phyloP scores from a whole-genome alignment of 805 yeast species.

The Candida gorgasii region DNA sequence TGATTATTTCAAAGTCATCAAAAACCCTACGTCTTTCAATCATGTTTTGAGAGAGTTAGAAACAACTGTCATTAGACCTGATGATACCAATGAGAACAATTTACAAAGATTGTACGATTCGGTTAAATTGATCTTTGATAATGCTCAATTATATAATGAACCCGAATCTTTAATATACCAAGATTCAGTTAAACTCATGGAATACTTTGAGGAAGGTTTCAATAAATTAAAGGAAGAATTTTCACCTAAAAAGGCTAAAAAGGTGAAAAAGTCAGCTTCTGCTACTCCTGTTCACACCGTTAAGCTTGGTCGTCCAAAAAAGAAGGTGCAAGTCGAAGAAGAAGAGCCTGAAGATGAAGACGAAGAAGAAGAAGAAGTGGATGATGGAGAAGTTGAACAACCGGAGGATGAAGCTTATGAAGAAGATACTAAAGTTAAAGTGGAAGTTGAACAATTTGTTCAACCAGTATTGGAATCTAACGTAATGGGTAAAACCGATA shows the following conservation, averaged over 20 bases:
- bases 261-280: slow-evolving; percentile 11
- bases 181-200: slow-evolving; percentile 65
- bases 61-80: slow-evolving; percentile 41
- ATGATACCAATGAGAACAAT: slow-evolving; percentile 36
- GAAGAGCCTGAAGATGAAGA: no score
- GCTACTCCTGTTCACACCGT: slow-evolving; percentile 17
- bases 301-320: slow-evolving; percentile 15
- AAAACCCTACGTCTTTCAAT: slow-evolving; percentile 71
- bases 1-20: slow-evolving; percentile 73
- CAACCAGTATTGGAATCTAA: slow-evolving; percentile 18
- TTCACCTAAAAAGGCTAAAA: no score
- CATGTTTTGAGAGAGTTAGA: slow-evolving; percentile 56
- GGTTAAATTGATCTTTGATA: slow-evolving; percentile 64
- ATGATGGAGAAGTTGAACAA: slow-evolving; percentile 17
- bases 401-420: slow-evolving; percentile 11
- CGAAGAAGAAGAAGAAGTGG: slow-evolving; percentile 12
- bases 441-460: slow-evolving; percentile 6
- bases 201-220: slow-evolving; percentile 48
- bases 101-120: slow-evolving; percentile 62
- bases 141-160: slow-evolving; percentile 78
- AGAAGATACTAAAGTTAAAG: slow-evolving; percentile 12
- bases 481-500: slow-evolving; percentile 30
- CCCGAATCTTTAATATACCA: slow-evolving; percentile 69
- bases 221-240: slow-evolving; percentile 26
- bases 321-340: slow-evolving; percentile 13